Base-by-base conservation (phyloP, 768 basidiomycete species). In the Coprinopsis cinerea region DNA sequence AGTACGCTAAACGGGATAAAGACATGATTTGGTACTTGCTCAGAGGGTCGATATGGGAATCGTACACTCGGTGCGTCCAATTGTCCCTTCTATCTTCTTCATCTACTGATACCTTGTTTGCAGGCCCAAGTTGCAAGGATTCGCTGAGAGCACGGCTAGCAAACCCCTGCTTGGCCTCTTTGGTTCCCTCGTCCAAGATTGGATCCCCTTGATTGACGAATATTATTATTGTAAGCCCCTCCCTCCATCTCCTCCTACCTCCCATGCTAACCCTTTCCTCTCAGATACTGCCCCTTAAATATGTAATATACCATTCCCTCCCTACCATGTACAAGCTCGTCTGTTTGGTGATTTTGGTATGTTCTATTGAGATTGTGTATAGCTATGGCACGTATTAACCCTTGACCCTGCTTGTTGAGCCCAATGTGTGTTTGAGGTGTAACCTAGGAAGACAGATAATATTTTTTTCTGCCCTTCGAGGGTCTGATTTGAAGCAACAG, bases 171-270 rank as follows among this genome's bases (percentile, higher is more conserved):
- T 92, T 23, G 79, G 82, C n/a, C 61, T 90, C 42, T 64, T 89
- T 34, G 74, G 87, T 55, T 78, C 82, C 22, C 67, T 92, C 51
- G 62, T 89, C 51, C 83, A 80, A 55, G 89, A 91, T 59, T 92
- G 91, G 90, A 81, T 92, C 55, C 91, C 89, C 17, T 68, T 92
- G 62, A 88, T 92, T 53, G 82, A 92, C 62, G 87, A 88, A 61
- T 92, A 92, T 68, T 84, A 92, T 70, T 92, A 92, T 74, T 92
- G 90, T 90, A 60, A 53, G 90, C 51, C 51, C 10, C 26, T 49
- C 28, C 30, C 30, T n/a, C 9, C 9, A n/a, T 9, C 9, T 34
- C 30, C 9, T 9, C 30, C n/a, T 9, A 9, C 30, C n/a, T 9
- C 30, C 30, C 30, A 9, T 34, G 30, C n/a, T n/a, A 34, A 9